Conservation (phyloP, 1,284 basidiomycete species). For the Phylloporus sp. region DNA sequence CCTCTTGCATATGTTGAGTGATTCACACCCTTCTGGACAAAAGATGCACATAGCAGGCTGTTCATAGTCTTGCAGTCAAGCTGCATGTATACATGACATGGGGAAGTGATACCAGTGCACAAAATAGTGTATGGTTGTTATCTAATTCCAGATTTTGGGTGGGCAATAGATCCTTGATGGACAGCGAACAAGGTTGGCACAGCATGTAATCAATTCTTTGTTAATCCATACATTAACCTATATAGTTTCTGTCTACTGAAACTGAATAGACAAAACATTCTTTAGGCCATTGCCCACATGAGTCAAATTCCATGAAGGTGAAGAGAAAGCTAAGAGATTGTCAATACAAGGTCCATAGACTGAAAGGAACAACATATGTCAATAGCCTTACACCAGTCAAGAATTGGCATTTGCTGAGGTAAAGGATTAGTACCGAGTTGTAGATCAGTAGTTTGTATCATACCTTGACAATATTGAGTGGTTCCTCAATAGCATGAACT, state of each 20-base stretch:
- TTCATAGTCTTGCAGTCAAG: background rate
- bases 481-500: too few relatives aligned
- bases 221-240: background rate
- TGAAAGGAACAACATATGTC: too few relatives aligned
- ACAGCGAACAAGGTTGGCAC: background rate
- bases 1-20: background rate
- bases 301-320: too few relatives aligned
- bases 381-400: too few relatives aligned
- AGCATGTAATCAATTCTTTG: background rate
- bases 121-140: background rate
- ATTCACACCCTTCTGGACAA: background rate
- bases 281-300: background rate
- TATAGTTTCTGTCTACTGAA: background rate
- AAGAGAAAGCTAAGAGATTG: too few relatives aligned
- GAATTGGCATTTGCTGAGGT: too few relatives aligned
- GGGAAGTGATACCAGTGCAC: background rate
- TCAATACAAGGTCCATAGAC: too few relatives aligned
- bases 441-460: too few relatives aligned
- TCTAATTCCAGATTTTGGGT: background rate
- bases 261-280: background rate
- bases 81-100: background rate
- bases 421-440: too few relatives aligned
- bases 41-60: background rate
- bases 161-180: background rate
- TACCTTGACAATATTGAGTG: too few relatives aligned